Evolutionary conservation across 140 eudicot genomes (phyloP).

Genomic region (Ambrosia hybrid): DNA sequence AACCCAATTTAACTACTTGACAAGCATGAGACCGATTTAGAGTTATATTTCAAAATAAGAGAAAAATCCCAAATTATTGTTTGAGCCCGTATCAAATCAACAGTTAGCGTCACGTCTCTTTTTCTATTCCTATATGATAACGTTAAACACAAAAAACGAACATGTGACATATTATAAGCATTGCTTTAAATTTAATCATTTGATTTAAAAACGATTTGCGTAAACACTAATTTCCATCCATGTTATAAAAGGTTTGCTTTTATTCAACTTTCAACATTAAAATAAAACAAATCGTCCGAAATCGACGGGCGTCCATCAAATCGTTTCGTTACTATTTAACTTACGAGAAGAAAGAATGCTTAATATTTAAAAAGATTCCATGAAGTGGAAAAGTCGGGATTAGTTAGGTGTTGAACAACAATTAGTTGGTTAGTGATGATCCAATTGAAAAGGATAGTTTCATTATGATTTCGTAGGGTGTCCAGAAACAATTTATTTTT

Average conservation of each 20-base stretch:
- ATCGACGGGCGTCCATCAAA: slow-evolving; percentile 23
- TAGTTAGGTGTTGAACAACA: slow-evolving; percentile 29
- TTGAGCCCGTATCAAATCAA: not conserved
- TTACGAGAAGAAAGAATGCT: slow-evolving; percentile 10
- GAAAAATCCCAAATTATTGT: too few species aligned
- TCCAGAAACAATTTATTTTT: not conserved
- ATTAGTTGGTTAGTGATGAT: slow-evolving; percentile 27
- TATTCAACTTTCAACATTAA: not conserved
- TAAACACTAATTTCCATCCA: slow-evolving; percentile 22
- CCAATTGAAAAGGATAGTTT: slow-evolving; percentile 23
- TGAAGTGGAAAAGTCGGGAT: slow-evolving; percentile 22
- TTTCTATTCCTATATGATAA: not conserved
- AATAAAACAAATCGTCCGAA: not conserved
- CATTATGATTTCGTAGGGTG: slow-evolving; percentile 25
- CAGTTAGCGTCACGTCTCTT: not conserved
- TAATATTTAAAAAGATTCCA: not conserved
- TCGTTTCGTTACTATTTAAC: not conserved
- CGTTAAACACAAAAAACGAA: not conserved
- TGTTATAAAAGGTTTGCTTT: not conserved
- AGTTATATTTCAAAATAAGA: not conserved
- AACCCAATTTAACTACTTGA: not conserved
- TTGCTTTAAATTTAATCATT: not conserved
- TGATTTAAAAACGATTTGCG: not conserved
- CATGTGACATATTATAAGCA: not conserved
- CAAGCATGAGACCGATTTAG: not conserved